phyloP scores from a whole-genome alignment of 768 basidiomycete species.

The Piloderma croceum region DNA sequence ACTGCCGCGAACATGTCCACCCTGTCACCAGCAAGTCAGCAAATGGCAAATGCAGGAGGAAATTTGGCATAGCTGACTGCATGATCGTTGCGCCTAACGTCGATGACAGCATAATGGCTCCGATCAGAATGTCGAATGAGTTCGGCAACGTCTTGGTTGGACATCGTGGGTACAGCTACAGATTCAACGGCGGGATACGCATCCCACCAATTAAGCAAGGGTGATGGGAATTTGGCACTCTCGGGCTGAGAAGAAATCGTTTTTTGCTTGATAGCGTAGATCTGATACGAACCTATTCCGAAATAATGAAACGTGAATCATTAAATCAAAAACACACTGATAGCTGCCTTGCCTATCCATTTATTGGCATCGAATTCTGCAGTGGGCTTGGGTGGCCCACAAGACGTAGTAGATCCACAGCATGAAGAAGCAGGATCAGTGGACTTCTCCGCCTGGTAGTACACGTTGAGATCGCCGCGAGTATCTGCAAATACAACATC shows the following conservation, averaged over 20 bases:
- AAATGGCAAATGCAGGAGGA: background rate
- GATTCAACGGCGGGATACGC: constrained; percentile 38
- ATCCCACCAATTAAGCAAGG: constrained; percentile 47
- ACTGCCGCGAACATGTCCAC: constrained; percentile 50
- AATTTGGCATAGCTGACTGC: constrained; percentile 26
- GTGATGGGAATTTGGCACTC: too few relatives aligned
- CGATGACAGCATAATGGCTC: constrained; percentile 37
- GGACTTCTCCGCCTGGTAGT: constrained; percentile 16
- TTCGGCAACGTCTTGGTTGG: constrained; percentile 33
- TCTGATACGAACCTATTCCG: constrained; percentile 42
- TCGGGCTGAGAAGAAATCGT: background rate
- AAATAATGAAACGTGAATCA: background rate
- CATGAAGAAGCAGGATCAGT: background rate
- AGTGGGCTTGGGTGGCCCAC: background rate
- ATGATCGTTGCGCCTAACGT: constrained; percentile 45
- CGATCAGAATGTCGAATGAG: constrained; percentile 21
- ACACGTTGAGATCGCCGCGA: constrained; percentile 36
- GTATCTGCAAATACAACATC: constrained; percentile 38
- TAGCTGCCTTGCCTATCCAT: constrained; percentile 34
- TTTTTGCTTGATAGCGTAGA: constrained; percentile 38
- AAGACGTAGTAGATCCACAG: constrained; percentile 3
- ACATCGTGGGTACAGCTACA: constrained; percentile 27
- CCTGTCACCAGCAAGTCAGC: constrained; percentile 26
- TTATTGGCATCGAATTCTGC: constrained; percentile 36
- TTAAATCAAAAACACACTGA: background rate